Evolutionary conservation across 2,329 filamentous ascomycete genomes (phyloP), one percentile per base, ranked within the genome.

Genomic region (Fusarium napiforme): DNA sequence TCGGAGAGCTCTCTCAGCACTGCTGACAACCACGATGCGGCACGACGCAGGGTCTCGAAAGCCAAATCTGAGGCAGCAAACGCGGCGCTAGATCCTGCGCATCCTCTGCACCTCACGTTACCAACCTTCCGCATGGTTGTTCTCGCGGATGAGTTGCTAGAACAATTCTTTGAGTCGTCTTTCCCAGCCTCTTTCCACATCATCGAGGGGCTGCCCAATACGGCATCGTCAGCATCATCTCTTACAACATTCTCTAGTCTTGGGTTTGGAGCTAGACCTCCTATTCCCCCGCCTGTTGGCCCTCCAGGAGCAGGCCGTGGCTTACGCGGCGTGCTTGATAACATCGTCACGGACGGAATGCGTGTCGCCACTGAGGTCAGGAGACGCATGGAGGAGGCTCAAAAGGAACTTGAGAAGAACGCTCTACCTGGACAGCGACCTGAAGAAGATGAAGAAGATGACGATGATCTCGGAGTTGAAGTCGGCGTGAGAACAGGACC

Each of bases 71-170:
- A 94, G 79, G 89, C 93, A 26, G 95, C 95, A 52, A 99, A 99
- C 79, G 91, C 92, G 14, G 96, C 96, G 2, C 88, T 99, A 8
- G 95, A 99, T 80, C 96, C 96, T 6, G 92, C 94, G 32, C 96
- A 97, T 72, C 96, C 96, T 11, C 88, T 99, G 2, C 93, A 98
- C 81, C 98, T 99, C 79, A 98, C 96, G 2, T 88, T 99, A 3
- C 96, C 96, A 2, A 99, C 96, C 2, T 99, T 99, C 88, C 93
- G 96, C 74, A 99, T 99, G 96, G 95, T 99, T 7, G 93, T 99
- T 15, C 90, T 99, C 12, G 96, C 96, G 47, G 96, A 99, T 79
- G 96, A 99, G 81, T 88, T 97, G 2, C 89, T 99, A 10, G 96
- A 99, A 79, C 93, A 97, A 76, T 99, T 99, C 84, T 99, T 99